Base-by-base conservation (phyloP, 2,329 filamentous ascomycete species). In the Neofusicoccum parvum region DNA sequence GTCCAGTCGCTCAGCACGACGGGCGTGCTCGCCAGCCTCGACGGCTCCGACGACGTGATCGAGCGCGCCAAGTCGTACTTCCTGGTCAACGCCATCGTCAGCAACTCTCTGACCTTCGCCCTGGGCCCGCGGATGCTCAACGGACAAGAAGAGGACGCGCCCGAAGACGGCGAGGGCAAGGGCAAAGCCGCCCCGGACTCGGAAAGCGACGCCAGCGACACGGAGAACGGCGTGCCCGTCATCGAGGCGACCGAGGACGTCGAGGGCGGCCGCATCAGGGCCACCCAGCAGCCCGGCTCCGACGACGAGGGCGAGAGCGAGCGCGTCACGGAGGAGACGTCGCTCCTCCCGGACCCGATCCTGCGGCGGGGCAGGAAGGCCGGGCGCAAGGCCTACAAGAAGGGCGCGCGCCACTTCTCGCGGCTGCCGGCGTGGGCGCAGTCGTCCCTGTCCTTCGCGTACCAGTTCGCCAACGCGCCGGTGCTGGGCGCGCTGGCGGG, bases 41-140 rank as follows among this genome's bases (percentile, higher is more conserved):
- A 84, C 68, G 73, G 79, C 1, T 74, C 77, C 2, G 69, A 75
- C 1, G 77, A 78, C 3, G 86, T 85, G 0, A 78, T 90, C 12
- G 81, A 85, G 62, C 80, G 88, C 10, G 87, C 87, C 6, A 86
- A 89, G 71, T 86, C 85, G 14, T 90, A 89, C 73, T 89, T 90
- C 70, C 76, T 90, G 3, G 83, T 90, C 66, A 89, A 87, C 68
- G 83, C 87, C 3, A 89, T 88, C 64, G 80, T 90, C 10, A 84
- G 82, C 48, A 89, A 87, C 70, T 86, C 83, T 62, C 75, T 90
- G 66, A 90, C 87, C 0, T 90, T 90, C 72, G 86, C 86, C 0
- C 77, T 90, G 3, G 88, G 87, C 0, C 87, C 88, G 0, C 78
- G 82, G 12, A 77, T 90, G 45, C 80, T 90, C 53, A 83, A 85